These are phyloP conservation scores for Endothia cerciana DNA, from an alignment of 2,329 filamentous ascomycete genomes.

Conservation along the genomic window DNA sequence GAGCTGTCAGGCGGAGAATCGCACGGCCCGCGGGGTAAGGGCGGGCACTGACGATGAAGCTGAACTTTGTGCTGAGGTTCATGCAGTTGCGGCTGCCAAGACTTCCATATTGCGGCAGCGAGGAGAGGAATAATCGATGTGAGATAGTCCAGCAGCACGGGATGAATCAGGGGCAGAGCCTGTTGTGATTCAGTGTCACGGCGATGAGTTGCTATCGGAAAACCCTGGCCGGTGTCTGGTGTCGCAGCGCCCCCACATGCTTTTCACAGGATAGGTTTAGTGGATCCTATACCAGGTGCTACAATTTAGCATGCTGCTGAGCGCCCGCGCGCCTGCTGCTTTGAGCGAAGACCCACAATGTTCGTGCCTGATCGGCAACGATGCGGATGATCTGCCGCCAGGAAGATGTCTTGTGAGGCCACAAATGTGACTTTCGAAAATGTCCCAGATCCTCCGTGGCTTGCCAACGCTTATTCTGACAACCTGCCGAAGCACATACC, in stretches of 20 bases:
- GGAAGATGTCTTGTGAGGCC: not conserved
- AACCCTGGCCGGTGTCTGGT: not conserved
- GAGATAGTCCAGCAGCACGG: not conserved
- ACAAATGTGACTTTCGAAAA: not conserved
- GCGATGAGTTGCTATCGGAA: constrained; percentile 2
- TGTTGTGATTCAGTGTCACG: not conserved
- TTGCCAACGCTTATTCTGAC: not conserved
- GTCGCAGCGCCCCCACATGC: constrained; percentile 3
- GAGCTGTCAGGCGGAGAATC: constrained; percentile 73
- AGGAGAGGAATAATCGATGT: not conserved
- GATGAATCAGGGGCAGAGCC: not conserved
- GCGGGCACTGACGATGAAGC: constrained; percentile 1
- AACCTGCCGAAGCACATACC: not conserved
- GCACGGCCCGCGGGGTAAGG: not conserved
- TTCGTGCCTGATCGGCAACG: constrained; percentile 7
- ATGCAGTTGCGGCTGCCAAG: constrained; percentile 1
- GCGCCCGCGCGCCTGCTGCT: constrained; percentile 25
- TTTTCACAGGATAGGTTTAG: constrained; percentile 4
- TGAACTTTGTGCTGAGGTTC: not conserved
- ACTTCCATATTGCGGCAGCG: not conserved
- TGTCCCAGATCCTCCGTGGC: not conserved
- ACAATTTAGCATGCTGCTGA: not conserved
- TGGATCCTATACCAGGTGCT: not conserved
- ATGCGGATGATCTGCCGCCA: constrained; percentile 8
- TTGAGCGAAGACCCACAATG: constrained; percentile 18